Evolutionary conservation across 352 stramenopile species (phyloP), one percentile per base, ranked within the genome.

Genomic region (Blastocystis sp.): DNA sequence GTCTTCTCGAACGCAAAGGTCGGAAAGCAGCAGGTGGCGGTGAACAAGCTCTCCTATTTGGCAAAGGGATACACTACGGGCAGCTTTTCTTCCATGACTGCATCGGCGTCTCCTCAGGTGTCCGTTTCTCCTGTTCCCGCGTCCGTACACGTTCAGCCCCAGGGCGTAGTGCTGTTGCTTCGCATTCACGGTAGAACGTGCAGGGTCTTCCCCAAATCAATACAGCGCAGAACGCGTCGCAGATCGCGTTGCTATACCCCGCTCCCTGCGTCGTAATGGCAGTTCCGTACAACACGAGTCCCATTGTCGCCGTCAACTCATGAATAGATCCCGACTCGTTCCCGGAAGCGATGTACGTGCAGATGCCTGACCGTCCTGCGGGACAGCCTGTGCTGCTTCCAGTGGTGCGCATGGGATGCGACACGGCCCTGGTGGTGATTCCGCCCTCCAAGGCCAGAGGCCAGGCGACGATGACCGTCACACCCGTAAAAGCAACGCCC

Each of bases 191-290:
- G 60, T 39, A 67, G 50, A 80, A 45, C 69, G 21, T 37, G 19
- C 31, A 82, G 33, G 62, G 59, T 37, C 41, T 82, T 24, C 29
- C 37, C 13, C 62, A 61, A 50, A 67, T 89, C 6, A 66, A 63
- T 24, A 78, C 79, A 35, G 39, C 59, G 37, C 67, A 89, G 45
- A 89, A 65, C n/a, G 79, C 67, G 26, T 89, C 63, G 26, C 31
- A 65, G 35, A 78, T 89, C 39, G 79, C 79, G 31, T 33, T 89
- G 21, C 37, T 89, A 4, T 89, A 89, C 50, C 79, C 79, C 12
- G 79, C 79, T 31, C 79, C 79, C 10, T 89, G 79, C 45, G 79
- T 89, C 26, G 79, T 89, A 19, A 89, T 89, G 79, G 79, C 79
- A 19, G 79, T 89, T 24, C 79, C 79, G 0, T 80, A 89, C 45